Conservation (phyloP, 78 protist species). For the Cavenderia fasciculata region DNA sequence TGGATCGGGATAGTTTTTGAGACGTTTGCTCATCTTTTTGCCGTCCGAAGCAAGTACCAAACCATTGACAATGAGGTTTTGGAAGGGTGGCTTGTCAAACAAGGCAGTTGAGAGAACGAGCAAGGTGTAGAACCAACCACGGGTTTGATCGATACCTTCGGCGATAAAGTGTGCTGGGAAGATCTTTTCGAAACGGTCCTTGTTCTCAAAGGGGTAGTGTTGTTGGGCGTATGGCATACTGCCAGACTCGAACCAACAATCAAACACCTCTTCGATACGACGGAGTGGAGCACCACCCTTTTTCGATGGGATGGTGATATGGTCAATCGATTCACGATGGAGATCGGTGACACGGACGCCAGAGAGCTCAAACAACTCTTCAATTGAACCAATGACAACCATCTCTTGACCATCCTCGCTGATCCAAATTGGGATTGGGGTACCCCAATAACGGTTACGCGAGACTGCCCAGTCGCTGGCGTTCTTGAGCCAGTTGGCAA, state of each 20-base stretch:
- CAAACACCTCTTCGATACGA: conserved; percentile 98
- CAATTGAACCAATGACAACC: conserved; percentile 91
- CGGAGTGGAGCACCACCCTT: conserved; percentile 86
- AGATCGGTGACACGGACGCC: conserved; percentile 87
- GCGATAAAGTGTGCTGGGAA: conserved; percentile 99
- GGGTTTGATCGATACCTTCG: conserved; percentile 98
- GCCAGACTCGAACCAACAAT: conserved; percentile 99
- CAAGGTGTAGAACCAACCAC: conserved; percentile 99
- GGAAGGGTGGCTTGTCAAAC: conserved; percentile 97
- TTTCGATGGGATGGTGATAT: conserved; percentile 95
- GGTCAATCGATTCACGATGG: conserved; percentile 94
- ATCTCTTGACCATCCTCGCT: conserved; percentile 95
- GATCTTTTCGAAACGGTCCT: conserved; percentile 90
- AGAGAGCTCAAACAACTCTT: conserved; percentile 90
- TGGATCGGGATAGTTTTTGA: conserved; percentile 99
- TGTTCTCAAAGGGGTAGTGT: conserved; percentile 99
- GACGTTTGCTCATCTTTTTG: conserved; percentile 98
- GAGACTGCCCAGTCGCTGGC: conserved; percentile 99
- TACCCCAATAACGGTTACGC: conserved; percentile 99
- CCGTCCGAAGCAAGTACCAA: conserved; percentile 97
- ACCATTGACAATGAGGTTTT: conserved; percentile 99
- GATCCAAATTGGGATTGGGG: conserved; percentile 99
- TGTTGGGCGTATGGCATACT: conserved; percentile 99
- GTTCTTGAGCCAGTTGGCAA: conserved; percentile 98
- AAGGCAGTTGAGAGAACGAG: conserved; percentile 98